Percentiles rank a stretch among this genome's conserved stretches.
Conservation (phyloP, 306 rosid genomes). For the Cucurbita moschata region DNA sequence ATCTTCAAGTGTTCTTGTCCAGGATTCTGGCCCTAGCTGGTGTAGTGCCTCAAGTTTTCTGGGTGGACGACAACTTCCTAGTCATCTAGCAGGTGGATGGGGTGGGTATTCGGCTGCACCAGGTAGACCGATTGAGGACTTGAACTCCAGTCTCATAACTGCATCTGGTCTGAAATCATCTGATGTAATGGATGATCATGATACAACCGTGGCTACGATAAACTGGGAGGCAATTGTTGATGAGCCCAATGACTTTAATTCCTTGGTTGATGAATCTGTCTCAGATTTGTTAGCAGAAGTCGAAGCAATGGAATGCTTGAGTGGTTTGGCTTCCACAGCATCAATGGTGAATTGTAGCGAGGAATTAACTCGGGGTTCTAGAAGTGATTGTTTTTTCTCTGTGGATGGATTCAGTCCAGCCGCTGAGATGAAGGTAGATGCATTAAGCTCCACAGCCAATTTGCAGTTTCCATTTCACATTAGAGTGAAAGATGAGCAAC, state of each 20-base stretch:
- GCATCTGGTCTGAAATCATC: constrained; percentile 34
- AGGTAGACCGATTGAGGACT: constrained; percentile 37
- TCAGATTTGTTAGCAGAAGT: constrained; percentile 97
- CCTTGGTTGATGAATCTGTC: constrained; percentile 63
- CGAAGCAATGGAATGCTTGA: constrained; percentile 89
- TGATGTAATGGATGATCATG: constrained; percentile 19
- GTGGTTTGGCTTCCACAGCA: constrained; percentile 66
- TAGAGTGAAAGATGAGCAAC: constrained; percentile 32
- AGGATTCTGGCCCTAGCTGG: constrained; percentile 43
- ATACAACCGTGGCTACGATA: constrained; percentile 28
- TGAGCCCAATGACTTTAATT: constrained; percentile 52
- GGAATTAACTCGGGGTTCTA: constrained; percentile 50
- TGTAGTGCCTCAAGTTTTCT: constrained; percentile 43
- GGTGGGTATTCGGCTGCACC: constrained; percentile 26
- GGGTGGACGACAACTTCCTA: constrained; percentile 20
- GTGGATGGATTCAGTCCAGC: constrained; percentile 54
- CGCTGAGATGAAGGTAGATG: constrained; percentile 61
- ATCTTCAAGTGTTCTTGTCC: constrained; percentile 28
- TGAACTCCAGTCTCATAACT: constrained; percentile 40
- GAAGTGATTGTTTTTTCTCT: constrained; percentile 51
- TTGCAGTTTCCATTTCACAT: constrained; percentile 37
- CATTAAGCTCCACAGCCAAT: constrained; percentile 65
- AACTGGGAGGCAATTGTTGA: constrained; percentile 61
- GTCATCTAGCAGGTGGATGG: constrained; percentile 26
- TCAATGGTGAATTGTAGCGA: constrained; percentile 53